Evolutionary conservation across 1,284 basidiomycete genomes (phyloP).

Genomic region (Athelia sp.): DNA sequence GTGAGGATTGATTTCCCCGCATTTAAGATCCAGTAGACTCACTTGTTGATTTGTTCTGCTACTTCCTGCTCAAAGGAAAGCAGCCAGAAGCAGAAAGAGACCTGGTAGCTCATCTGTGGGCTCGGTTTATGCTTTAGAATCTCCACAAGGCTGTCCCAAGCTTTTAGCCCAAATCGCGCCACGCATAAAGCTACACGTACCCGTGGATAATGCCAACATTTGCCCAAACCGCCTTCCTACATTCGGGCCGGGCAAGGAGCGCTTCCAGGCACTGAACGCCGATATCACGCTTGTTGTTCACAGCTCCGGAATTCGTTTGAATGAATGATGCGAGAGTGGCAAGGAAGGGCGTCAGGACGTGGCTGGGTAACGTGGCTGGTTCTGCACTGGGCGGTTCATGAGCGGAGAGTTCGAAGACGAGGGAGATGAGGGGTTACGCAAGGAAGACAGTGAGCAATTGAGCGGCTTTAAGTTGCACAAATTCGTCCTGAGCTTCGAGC

Average conservation of each 20-base stretch:
- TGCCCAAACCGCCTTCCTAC: constrained; percentile 69
- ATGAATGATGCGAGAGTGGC: constrained; percentile 61
- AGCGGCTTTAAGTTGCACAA: constrained; percentile 85
- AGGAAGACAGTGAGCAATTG: constrained; percentile 88
- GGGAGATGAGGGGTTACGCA: constrained; percentile 36
- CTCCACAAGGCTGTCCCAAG: constrained; percentile 58
- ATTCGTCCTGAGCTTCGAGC: constrained; percentile 87
- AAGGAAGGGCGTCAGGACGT: constrained; percentile 65
- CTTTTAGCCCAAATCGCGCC: constrained; percentile 2
- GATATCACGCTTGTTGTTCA: constrained; percentile 76
- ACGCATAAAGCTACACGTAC: constrained; percentile 26
- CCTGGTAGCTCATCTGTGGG: constrained; percentile 96
- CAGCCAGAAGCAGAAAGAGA: constrained; percentile 91
- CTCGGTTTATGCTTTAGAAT: constrained; percentile 70
- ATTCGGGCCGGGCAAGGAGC: constrained; percentile 77
- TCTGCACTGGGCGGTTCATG: constrained; percentile 41
- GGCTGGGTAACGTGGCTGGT: constrained; percentile 43
- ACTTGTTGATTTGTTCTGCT: constrained; percentile 83
- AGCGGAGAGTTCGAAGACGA: neutral
- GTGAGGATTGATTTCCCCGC: neutral
- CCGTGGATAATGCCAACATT: constrained; percentile 64
- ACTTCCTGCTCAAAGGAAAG: constrained; percentile 87
- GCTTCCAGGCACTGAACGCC: constrained; percentile 88
- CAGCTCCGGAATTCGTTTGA: constrained; percentile 38
- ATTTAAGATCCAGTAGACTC: constrained; percentile 8